A percentile compares a stretch with the other conserved stretches of the same genome.
Conservation (phyloP, 2,329 filamentous ascomycete species). For the Aspergillus spinulosporus region DNA sequence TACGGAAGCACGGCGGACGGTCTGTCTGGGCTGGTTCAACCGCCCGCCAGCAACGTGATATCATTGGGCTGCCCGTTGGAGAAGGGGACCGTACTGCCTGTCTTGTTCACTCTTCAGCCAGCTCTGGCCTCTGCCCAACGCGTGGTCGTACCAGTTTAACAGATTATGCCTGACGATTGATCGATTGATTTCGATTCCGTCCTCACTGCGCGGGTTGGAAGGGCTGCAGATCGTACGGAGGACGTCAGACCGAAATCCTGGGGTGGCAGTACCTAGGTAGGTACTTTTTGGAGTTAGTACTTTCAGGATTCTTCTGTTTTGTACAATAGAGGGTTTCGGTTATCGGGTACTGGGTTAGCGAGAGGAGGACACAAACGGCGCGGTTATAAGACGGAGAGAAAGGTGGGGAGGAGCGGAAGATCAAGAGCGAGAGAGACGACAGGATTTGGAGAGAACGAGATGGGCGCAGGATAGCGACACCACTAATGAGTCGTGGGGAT, state of each 20-base stretch:
- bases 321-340: constrained; percentile 18
- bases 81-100: constrained; percentile 23
- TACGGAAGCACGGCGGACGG: constrained; percentile 11
- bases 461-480: constrained; percentile 7
- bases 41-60: constrained; percentile 27
- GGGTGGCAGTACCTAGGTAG: constrained; percentile 7
- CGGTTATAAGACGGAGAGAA: constrained; percentile 1
- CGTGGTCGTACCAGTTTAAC: constrained; percentile 14
- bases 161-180: constrained; percentile 20
- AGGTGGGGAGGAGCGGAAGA: constrained; percentile 15
- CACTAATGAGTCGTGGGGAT: background rate
- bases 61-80: constrained; percentile 25
- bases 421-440: constrained; percentile 13
- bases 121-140: background rate
- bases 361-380: constrained; percentile 8
- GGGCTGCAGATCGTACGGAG: constrained; percentile 16
- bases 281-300: constrained; percentile 9
- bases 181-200: constrained; percentile 17
- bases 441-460: constrained; percentile 9
- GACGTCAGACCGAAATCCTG: constrained; percentile 17
- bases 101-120: constrained; percentile 21
- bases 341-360: constrained; percentile 15
- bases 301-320: constrained; percentile 10
- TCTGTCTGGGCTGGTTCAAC: constrained; percentile 18
- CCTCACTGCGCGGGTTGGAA: constrained; percentile 15